Evolutionary conservation across 768 basidiomycete genomes (phyloP).

Genomic region (Lactifluus echinatus): DNA sequence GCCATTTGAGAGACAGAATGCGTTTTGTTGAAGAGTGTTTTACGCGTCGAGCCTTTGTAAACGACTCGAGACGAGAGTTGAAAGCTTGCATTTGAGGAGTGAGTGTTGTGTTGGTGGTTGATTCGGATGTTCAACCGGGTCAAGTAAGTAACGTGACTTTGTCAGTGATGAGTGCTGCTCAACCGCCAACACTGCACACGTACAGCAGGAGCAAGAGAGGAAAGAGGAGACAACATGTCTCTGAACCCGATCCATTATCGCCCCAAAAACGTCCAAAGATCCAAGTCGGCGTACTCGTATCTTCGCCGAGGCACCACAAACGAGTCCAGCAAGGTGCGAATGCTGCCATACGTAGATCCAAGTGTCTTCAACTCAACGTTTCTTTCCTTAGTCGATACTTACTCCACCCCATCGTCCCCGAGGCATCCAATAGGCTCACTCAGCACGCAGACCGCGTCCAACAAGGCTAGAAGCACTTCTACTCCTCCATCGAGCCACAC

Average conservation of each 20-base stretch:
- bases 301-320: background rate
- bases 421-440: background rate
- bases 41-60: constrained; percentile 51
- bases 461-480: background rate
- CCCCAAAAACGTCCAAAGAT: constrained; percentile 28
- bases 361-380: no score
- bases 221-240: constrained; percentile 3
- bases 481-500: background rate
- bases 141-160: constrained; percentile 13
- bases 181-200: background rate
- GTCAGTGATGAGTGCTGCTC: background rate
- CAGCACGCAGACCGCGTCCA: background rate
- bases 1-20: constrained; percentile 57
- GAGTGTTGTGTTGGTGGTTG: no score
- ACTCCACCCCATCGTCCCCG: background rate
- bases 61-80: constrained; percentile 51
- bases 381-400: background rate
- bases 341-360: no score
- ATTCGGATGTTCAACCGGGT: no score
- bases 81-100: constrained; percentile 13
- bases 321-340: background rate
- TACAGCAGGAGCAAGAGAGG: constrained; percentile 4
- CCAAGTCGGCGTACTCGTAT: constrained; percentile 14
- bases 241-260: constrained; percentile 5
- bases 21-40: constrained; percentile 43